Evolutionary conservation across 805 yeast species (phyloP), one percentile per base, ranked within the genome.

Genomic region (Jamesozyma lodderae): DNA sequence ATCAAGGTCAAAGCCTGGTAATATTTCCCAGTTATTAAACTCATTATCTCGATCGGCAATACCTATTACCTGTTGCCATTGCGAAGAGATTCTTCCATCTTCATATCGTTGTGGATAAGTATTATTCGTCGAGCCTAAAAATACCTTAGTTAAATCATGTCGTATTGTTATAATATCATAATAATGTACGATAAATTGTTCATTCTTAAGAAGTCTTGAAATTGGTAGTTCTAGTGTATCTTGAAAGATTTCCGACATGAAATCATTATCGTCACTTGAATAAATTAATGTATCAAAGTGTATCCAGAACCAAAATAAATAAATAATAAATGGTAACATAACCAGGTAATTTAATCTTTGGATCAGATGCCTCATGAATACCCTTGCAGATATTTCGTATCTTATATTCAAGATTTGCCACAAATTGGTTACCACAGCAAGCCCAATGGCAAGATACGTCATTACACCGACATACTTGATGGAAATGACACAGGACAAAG

Each of bases 391-490:
- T 42, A 81, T 67, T 1, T 92, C 87, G 22, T 72, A 70, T 44
- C 70, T 69, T 48, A 75, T 62, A 57, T 88, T 95, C 35, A 92
- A 68, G 48, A 88, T 66, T 44, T 73, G 71, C 98, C 98, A 92
- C 51, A 92, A 67, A 55, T 92, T 97, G 55, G 77, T 70, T 3
- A 73, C 52, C 5, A 92, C 96, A 30, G 94, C 95, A 40, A 76
- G 61, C 19, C 98, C 98, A 47, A 92, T 76, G 37, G 94, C 75
- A 35, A 79, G 69, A 60, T 81, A 92, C 0, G 97, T 87, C 68
- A 92, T 81, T 6, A 82, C 81, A 60, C 98, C 98, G 30, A 92
- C 96, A 62, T 92, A 88, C 59, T 92, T 92, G 41, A 96, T 90
- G 31, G 95, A 82, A 42, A 92, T 90, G 22, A 90, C 96, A 57